These are phyloP conservation scores for Yarrowia yakushimensis DNA, from an alignment of 805 yeast species.

Conservation along the genomic window DNA sequence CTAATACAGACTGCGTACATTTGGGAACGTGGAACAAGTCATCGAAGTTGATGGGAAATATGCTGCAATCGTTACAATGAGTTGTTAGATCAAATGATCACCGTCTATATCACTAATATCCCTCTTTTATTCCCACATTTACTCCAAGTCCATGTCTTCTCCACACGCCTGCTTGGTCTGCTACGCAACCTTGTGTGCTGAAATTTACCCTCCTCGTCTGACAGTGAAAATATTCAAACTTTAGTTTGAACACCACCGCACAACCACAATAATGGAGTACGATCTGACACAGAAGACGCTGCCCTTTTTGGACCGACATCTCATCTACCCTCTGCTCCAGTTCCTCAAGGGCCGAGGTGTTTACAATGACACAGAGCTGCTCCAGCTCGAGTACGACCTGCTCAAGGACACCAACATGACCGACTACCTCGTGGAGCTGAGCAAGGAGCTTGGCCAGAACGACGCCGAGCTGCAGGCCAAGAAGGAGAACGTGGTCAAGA, in stretches of 20 bases:
- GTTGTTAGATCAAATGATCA: too few species aligned
- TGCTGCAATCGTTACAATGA: too few species aligned
- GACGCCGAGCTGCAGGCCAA: conserved; percentile 43
- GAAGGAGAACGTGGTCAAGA: conserved; percentile 39
- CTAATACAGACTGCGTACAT: neutral
- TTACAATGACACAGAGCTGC: conserved; percentile 46
- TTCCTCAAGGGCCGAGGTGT: conserved; percentile 44
- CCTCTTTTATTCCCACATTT: neutral
- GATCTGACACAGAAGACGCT: conserved; percentile 54
- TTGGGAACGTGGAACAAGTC: too few species aligned
- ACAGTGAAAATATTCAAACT: conserved; percentile 19
- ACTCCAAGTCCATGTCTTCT: neutral
- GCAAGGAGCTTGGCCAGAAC: conserved; percentile 40
- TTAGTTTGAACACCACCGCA: neutral
- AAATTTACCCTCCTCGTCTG: neutral
- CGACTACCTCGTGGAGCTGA: conserved; percentile 48
- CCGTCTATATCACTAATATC: too few species aligned
- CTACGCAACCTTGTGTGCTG: neutral
- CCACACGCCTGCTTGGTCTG: neutral
- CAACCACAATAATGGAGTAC: conserved; percentile 25
- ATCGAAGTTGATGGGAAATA: too few species aligned
- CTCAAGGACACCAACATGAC: conserved; percentile 58
- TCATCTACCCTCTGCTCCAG: conserved; percentile 53
- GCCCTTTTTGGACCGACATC: conserved; percentile 60
- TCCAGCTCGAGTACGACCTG: conserved; percentile 49